Conservation (phyloP, 176 grass and related monocot genomes). For the Zea luxurians region DNA sequence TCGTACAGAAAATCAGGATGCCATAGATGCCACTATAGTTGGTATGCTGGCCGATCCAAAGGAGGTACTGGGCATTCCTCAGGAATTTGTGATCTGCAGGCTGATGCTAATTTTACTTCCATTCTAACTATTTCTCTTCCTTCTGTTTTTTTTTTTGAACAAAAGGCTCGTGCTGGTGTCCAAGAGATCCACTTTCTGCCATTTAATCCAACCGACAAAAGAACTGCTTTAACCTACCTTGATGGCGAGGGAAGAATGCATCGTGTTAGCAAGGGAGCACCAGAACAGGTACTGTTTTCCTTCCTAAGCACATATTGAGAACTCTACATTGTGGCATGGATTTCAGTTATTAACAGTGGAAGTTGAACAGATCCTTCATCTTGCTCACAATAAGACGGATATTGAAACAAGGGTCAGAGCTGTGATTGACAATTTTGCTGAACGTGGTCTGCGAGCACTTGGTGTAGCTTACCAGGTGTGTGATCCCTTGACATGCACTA, state of each 20-base stretch:
- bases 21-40: constrained; percentile 91
- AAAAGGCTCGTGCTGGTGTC: constrained; percentile 77
- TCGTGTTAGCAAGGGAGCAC: constrained; percentile 93
- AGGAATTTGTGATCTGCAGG: constrained; percentile 1
- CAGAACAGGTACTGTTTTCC: constrained; percentile 68
- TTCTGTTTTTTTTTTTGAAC: constrained; percentile 22
- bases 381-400: constrained; percentile 82
- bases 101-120: neutral
- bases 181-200: constrained; percentile 93
- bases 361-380: constrained; percentile 69
- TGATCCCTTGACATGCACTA: neutral
- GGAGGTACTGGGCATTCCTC: constrained; percentile 53
- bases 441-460: constrained; percentile 79
- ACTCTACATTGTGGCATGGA: neutral
- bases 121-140: constrained; percentile 25
- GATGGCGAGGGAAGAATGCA: constrained; percentile 72
- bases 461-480: constrained; percentile 86
- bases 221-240: constrained; percentile 84
- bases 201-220: constrained; percentile 92
- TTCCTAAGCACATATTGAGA: neutral
- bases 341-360: constrained; percentile 40
- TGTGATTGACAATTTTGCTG: constrained; percentile 90
- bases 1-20: constrained; percentile 90
- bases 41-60: constrained; percentile 93
- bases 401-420: constrained; percentile 71